A percentile compares a stretch with the other conserved stretches of the same genome.
Conservation (phyloP, 1,284 basidiomycete genomes). For the Erythrobasidium hasegawianum region DNA sequence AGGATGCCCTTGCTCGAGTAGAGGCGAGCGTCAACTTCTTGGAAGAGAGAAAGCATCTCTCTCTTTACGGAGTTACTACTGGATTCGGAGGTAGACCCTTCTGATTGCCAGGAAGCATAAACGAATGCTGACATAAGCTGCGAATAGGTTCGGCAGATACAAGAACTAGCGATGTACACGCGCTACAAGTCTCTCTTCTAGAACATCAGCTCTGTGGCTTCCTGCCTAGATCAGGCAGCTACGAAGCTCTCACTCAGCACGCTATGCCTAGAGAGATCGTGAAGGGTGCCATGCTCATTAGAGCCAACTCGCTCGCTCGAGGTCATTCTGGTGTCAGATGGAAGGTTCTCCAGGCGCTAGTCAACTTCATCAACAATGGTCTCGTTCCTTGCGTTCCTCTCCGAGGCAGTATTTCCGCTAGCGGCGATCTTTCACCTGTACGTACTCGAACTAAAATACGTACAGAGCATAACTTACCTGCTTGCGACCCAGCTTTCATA, state of each 20-base stretch:
- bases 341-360: constrained; percentile 75
- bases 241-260: constrained; percentile 52
- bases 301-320: constrained; percentile 78
- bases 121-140: not conserved
- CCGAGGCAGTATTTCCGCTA: constrained; percentile 74
- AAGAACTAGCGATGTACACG: constrained; percentile 62
- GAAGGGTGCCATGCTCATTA: constrained; percentile 75
- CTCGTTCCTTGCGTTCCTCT: constrained; percentile 79
- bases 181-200: constrained; percentile 69
- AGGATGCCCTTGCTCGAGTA: constrained; percentile 60
- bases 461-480: constrained; percentile 43
- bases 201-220: constrained; percentile 69
- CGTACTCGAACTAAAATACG: constrained; percentile 26
- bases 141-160: constrained; percentile 34
- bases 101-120: constrained; percentile 29
- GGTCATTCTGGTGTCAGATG: constrained; percentile 74
- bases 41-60: constrained; percentile 36
- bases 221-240: constrained; percentile 52
- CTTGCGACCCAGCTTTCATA: constrained; percentile 76
- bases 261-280: constrained; percentile 81
- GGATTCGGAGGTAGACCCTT: constrained; percentile 66
- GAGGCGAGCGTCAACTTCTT: constrained; percentile 50
- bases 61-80: constrained; percentile 71
- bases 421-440: constrained; percentile 56
- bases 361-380: constrained; percentile 64